These are phyloP conservation scores for Capronia coronata DNA, from an alignment of 2,329 filamentous ascomycete species.

Conservation along the genomic window DNA sequence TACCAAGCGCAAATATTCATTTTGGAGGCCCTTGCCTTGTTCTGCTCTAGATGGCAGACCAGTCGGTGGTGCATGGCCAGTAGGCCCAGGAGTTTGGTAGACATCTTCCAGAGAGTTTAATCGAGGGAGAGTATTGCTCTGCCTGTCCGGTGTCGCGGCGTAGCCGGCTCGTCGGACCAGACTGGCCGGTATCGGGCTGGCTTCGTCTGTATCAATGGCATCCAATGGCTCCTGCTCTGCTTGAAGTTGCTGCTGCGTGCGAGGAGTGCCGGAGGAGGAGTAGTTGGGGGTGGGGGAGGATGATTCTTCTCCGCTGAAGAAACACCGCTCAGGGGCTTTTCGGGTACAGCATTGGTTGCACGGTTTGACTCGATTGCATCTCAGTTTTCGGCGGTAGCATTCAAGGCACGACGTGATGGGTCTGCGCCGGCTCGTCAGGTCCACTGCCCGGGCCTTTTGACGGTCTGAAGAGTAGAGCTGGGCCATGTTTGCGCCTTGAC, in stretches of 20 bases:
- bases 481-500: too few species aligned
- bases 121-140: background rate
- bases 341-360: conserved; percentile 12
- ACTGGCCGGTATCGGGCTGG: background rate
- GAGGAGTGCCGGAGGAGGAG: too few species aligned
- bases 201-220: background rate
- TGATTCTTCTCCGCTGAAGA: conserved; percentile 1
- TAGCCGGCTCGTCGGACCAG: conserved; percentile 10
- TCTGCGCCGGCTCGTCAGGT: conserved; percentile 1
- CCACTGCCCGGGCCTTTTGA: too few species aligned
- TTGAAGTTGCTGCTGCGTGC: background rate
- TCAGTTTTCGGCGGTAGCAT: conserved; percentile 12
- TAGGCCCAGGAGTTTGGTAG: background rate
- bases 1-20: conserved; percentile 3
- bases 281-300: background rate
- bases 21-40: background rate
- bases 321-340: conserved; percentile 8
- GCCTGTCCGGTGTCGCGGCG: conserved; percentile 1
- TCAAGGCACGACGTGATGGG: conserved; percentile 11
- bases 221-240: background rate
- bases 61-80: too few species aligned
- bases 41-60: background rate
- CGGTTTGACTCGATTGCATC: conserved; percentile 8
- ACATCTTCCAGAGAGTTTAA: background rate
- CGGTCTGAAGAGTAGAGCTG: too few species aligned